A percentile compares a stretch with the other conserved stretches of the same genome.
These are phyloP conservation scores for Thermoascus crustaceus DNA, from an alignment of 2,329 filamentous ascomycete genomes.

Conservation along the genomic window DNA sequence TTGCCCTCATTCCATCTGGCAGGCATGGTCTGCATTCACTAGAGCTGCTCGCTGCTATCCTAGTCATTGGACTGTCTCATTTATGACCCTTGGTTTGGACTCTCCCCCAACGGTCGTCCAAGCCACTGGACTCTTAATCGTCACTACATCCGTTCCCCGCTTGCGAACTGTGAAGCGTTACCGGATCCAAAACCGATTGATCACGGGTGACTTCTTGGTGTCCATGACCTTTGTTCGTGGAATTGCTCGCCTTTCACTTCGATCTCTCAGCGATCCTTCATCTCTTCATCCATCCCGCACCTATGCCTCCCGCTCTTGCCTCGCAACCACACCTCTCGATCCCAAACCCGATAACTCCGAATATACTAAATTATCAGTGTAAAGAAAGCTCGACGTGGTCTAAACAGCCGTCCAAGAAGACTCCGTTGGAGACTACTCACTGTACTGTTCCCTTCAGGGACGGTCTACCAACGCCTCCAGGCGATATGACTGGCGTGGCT, in stretches of 20 bases:
- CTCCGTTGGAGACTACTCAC: constrained; percentile 14
- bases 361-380: constrained; percentile 12
- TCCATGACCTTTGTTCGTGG: constrained; percentile 12
- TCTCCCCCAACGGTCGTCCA: constrained; percentile 1
- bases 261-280: constrained; percentile 10
- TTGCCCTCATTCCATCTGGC: constrained; percentile 24
- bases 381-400: constrained; percentile 9
- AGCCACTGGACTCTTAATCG: constrained; percentile 1
- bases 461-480: constrained; percentile 35
- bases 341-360: constrained; percentile 20
- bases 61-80: constrained; percentile 7
- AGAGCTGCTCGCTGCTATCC: constrained; percentile 17
- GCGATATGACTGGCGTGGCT: constrained; percentile 35
- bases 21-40: constrained; percentile 20
- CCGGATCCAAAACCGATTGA: neutral
- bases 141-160: neutral
- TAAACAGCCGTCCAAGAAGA: constrained; percentile 7
- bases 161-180: neutral
- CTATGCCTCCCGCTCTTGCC: constrained; percentile 27
- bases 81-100: constrained; percentile 6
- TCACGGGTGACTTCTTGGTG: constrained; percentile 5
- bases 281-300: constrained; percentile 13
- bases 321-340: constrained; percentile 20
- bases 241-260: constrained; percentile 5
- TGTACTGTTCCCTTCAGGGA: constrained; percentile 32